Percentiles rank a stretch among this genome's conserved stretches.
These are phyloP conservation scores for Paraconiothyrium brasiliense DNA, from an alignment of 2,329 filamentous ascomycete genomes.

Conservation along the genomic window DNA sequence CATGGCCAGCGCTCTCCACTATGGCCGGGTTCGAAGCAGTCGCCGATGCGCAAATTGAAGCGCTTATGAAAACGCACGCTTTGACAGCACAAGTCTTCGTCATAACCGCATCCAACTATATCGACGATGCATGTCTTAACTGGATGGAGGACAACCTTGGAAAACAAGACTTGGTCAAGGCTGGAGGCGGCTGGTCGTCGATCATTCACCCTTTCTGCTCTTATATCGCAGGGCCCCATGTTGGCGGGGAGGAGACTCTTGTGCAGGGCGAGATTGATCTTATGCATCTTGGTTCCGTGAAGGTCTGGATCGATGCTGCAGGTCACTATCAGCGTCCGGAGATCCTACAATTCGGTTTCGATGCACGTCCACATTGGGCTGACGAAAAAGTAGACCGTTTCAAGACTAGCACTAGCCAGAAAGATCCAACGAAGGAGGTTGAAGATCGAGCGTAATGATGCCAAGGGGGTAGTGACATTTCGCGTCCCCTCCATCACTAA, in stretches of 20 bases:
- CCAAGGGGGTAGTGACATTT: too few relatives aligned
- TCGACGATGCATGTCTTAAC: slow-evolving; percentile 53
- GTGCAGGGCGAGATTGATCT: slow-evolving; percentile 49
- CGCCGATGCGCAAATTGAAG: slow-evolving; percentile 58
- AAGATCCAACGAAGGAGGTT: too few relatives aligned
- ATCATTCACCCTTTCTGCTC: slow-evolving; percentile 49
- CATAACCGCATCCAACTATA: slow-evolving; percentile 54
- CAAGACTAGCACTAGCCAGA: slow-evolving; percentile 11
- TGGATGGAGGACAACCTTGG: slow-evolving; percentile 53
- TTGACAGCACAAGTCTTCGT: slow-evolving; percentile 58
- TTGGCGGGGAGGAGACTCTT: slow-evolving; percentile 44
- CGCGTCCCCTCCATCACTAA: too few relatives aligned
- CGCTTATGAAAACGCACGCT: slow-evolving; percentile 58
- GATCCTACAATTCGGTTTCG: slow-evolving; percentile 45
- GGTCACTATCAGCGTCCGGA: slow-evolving; percentile 51
- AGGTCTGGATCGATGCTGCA: slow-evolving; percentile 50
- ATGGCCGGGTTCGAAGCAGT: slow-evolving; percentile 53
- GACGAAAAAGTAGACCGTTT: slow-evolving; percentile 42
- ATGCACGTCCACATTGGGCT: slow-evolving; percentile 40
- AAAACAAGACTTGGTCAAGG: slow-evolving; percentile 44
- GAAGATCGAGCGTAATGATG: too few relatives aligned
- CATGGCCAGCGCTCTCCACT: slow-evolving; percentile 51
- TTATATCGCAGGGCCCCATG: slow-evolving; percentile 47
- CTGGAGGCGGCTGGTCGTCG: slow-evolving; percentile 48
- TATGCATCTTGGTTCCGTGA: slow-evolving; percentile 40